Evolutionary conservation across 2,329 filamentous ascomycete species (phyloP), one percentile per base, ranked within the genome.

Genomic region (Teratosphaeria epicoccoides): DNA sequence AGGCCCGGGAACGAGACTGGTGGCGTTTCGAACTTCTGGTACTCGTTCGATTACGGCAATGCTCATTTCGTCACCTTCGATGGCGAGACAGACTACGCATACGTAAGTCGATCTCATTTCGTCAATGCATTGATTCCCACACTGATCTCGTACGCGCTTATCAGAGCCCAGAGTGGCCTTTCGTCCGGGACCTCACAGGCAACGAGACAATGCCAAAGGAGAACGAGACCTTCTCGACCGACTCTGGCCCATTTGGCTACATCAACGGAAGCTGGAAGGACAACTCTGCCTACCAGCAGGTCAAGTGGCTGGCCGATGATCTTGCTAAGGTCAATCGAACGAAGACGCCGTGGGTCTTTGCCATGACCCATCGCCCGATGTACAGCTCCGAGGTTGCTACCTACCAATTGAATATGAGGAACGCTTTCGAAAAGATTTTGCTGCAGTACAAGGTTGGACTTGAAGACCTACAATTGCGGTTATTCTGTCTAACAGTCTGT

Each of bases 21-120:
- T 3, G 75, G 75, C 28, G 72, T 76, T 9, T 67, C 72, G 49
- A 77, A 76, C 68, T 74, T 77, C 58, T 77, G 75, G 75, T 77
- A 78, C 63, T 76, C 72, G 1, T 78, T 77, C 57, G 74, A 78
- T 65, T 77, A 77, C 56, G 75, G 75, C 23, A 65, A 76, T n/a
- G 75, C 72, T 2, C 75, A 78, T 59, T 77, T 77, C 53, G 63
- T 77, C 55, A 64, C 70, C 17, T 62, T 78, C 24, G 66, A 77
- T 47, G 69, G 66, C 17, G 75, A 77, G 60, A 78, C 75, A 33
- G 75, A 78, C 60, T 77, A 71, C 56, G 68, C 73, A 46, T 66
- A 74, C 61, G 73, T 72, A 40, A n/a, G n/a, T n/a, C n/a, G n/a
- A n/a, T n/a, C n/a, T n/a, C n/a, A n/a, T n/a, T n/a, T n/a, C n/a